Evolutionary conservation across 164 flowering plant species (phyloP).

Genomic region (Vitis labrusca): DNA sequence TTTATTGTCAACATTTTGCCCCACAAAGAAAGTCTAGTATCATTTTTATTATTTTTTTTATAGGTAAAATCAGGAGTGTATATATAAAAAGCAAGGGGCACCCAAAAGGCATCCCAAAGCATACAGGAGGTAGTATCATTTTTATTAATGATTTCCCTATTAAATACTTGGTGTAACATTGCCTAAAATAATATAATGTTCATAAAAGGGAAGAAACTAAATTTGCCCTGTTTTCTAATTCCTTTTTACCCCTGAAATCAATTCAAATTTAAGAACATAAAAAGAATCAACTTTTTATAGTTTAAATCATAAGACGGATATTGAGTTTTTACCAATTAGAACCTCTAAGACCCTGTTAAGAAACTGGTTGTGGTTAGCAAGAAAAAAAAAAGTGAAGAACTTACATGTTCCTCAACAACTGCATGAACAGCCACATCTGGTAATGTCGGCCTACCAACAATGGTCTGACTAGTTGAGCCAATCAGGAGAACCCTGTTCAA

Average conservation of each 20-base stretch:
- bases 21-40: no score
- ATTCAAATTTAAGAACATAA: neutral
- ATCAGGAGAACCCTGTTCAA: constrained; percentile 87
- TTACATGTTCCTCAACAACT: constrained; percentile 97
- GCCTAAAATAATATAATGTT: no score
- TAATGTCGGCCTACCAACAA: constrained; percentile 83
- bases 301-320: neutral
- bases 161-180: no score
- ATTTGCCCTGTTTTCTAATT: no score
- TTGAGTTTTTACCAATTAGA: neutral
- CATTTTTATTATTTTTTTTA: no score
- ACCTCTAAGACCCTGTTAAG: neutral
- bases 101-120: no score
- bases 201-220: no score
- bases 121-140: no score
- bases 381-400: constrained; percentile 16
- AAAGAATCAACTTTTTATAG: neutral
- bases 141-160: no score
- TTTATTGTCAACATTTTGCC: no score
- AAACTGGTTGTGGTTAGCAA: neutral
- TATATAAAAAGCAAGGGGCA: no score
- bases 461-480: constrained; percentile 78
- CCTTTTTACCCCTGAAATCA: neutral
- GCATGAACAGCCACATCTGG: constrained; percentile 89
- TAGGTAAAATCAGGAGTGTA: no score